phyloP scores from a whole-genome alignment of 768 basidiomycete species.

The Boletus patriciae region DNA sequence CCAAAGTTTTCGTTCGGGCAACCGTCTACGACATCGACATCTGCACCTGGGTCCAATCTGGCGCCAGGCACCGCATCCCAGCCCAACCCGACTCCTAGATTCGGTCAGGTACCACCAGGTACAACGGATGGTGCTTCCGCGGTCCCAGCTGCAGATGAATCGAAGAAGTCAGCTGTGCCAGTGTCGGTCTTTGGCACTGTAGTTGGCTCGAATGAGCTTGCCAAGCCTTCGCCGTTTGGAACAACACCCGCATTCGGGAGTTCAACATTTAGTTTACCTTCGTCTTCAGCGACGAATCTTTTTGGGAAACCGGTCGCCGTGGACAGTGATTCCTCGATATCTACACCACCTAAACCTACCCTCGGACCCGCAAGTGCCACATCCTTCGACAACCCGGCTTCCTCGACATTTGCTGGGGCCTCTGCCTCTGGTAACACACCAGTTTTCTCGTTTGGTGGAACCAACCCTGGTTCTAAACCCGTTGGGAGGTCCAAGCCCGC shows the following conservation, averaged over 20 bases:
- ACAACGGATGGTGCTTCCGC: constrained; percentile 25
- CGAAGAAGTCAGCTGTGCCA: constrained; percentile 28
- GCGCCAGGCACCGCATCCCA: constrained; percentile 13
- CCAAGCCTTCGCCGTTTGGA: constrained; percentile 26
- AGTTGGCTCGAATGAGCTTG: constrained; percentile 19
- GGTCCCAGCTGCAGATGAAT: constrained; percentile 18
- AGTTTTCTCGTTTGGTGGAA: constrained; percentile 23
- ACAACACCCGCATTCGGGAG: constrained; percentile 22
- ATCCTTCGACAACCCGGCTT: constrained; percentile 15
- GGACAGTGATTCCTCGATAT: constrained; percentile 23
- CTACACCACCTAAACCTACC: constrained; percentile 17
- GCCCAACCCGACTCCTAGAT: constrained; percentile 22
- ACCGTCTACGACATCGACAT: constrained; percentile 5
- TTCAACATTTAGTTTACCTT: constrained; percentile 15
- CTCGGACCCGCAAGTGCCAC: constrained; percentile 15
- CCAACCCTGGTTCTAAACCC: constrained; percentile 15
- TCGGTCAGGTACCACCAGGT: constrained; percentile 22
- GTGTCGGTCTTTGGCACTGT: constrained; percentile 17
- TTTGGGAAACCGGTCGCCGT: constrained; percentile 14
- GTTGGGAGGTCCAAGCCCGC: constrained; percentile 16
- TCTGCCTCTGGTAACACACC: constrained; percentile 13
- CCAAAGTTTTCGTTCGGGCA: constrained; percentile 32
- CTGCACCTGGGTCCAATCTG: constrained; percentile 4
- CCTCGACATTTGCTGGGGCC: constrained; percentile 18
- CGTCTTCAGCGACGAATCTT: constrained; percentile 11